Evolutionary conservation across 495 filamentous ascomycete species (phyloP).

Genomic region (Daldinia loculata): DNA sequence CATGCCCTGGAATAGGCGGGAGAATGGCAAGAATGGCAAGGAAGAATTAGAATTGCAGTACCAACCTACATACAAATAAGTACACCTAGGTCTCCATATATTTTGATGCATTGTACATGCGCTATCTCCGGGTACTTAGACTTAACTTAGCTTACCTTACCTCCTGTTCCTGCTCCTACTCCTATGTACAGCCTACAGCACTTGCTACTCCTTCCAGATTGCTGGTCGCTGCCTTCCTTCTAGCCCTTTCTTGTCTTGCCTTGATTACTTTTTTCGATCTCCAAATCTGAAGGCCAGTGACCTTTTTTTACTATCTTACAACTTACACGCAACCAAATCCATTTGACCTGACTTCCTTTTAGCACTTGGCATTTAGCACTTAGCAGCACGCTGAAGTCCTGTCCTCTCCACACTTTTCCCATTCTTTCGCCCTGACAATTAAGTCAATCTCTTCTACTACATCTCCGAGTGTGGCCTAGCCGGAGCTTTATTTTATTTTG

Average conservation of each 20-base stretch:
- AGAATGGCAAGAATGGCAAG: background rate
- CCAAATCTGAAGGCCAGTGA: background rate
- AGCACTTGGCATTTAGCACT: background rate
- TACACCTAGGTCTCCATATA: slow-evolving; percentile 4
- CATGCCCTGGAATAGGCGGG: background rate
- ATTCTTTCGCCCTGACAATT: slow-evolving; percentile 8
- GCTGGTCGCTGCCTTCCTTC: slow-evolving; percentile 6
- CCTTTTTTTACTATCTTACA: background rate
- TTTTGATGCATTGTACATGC: slow-evolving; percentile 2
- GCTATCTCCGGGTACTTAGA: slow-evolving; percentile 4
- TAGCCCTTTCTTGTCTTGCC: slow-evolving; percentile 3
- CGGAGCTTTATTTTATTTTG: slow-evolving; percentile 22
- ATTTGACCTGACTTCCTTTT: background rate
- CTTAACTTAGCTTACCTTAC: background rate
- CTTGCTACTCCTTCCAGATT: slow-evolving; percentile 22
- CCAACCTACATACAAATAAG: background rate
- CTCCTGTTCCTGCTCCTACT: slow-evolving; percentile 5
- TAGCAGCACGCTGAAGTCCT: background rate
- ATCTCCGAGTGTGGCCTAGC: slow-evolving; percentile 33
- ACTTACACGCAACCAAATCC: background rate
- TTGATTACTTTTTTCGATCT: slow-evolving; percentile 7
- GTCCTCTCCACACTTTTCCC: slow-evolving; percentile 2
- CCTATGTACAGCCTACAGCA: slow-evolving; percentile 5
- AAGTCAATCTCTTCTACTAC: slow-evolving; percentile 16
- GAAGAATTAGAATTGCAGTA: slow-evolving; percentile 7